Evolutionary conservation across 805 yeast species (phyloP).

Genomic region (Phaffomyces opuntiae): DNA sequence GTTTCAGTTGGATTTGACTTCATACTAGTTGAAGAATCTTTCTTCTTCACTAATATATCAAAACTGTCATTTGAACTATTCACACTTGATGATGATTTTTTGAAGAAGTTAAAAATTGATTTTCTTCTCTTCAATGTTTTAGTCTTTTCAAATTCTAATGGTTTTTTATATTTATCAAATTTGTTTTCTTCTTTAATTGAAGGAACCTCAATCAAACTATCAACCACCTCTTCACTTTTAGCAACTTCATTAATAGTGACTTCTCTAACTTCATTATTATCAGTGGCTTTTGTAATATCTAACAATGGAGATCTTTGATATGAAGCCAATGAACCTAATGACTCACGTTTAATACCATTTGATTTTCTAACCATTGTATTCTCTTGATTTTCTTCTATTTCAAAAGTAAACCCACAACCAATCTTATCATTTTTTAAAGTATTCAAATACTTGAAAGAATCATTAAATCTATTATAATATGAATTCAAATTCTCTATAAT

Average conservation of each 20-base stretch:
- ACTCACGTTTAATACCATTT: conserved; percentile 14
- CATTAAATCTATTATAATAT: conserved; percentile 1
- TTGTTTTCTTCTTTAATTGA: neutral
- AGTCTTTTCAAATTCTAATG: conserved; percentile 5
- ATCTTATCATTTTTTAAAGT: conserved; percentile 9
- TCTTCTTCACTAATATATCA: conserved; percentile 20
- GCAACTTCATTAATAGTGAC: neutral
- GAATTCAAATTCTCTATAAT: conserved; percentile 6
- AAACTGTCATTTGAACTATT: conserved; percentile 21
- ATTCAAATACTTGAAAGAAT: conserved; percentile 6
- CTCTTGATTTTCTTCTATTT: neutral
- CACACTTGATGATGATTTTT: conserved; percentile 7
- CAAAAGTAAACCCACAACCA: conserved; percentile 17
- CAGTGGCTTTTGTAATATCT: neutral
- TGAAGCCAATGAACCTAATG: conserved; percentile 5
- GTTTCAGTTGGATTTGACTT: neutral
- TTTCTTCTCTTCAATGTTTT: conserved; percentile 15
- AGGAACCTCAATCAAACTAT: too few relatives aligned
- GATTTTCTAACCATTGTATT: conserved; percentile 13
- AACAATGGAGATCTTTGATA: neutral
- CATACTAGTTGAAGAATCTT: neutral
- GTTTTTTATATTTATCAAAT: conserved; percentile 7
- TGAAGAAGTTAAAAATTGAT: conserved; percentile 21
- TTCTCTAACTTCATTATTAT: neutral
- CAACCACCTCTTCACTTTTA: too few relatives aligned